A percentile compares a stretch with the other conserved stretches of the same genome.
These are phyloP conservation scores for Coniferiporia weirii DNA, from an alignment of 1,284 basidiomycete species.

Conservation along the genomic window DNA sequence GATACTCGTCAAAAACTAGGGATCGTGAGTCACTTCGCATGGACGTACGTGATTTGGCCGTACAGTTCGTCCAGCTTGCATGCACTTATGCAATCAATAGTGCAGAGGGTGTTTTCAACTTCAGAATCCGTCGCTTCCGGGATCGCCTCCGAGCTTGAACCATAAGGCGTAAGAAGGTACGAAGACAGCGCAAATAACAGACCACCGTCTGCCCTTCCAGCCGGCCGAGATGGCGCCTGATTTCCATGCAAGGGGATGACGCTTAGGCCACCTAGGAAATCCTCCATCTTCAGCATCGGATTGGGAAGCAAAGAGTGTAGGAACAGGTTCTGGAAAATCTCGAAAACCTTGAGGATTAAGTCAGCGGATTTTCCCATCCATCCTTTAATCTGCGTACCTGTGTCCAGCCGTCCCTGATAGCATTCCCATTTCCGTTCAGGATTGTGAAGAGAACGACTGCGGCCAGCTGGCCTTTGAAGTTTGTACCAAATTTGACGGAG, in stretches of 20 bases:
- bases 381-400: constrained; percentile 47
- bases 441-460: constrained; percentile 98
- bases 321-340: constrained; percentile 97
- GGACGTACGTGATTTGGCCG: constrained; percentile 79
- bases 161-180: constrained; percentile 95
- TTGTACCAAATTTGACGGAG: constrained; percentile 91
- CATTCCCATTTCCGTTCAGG: constrained; percentile 94
- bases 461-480: constrained; percentile 94
- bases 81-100: constrained; percentile 92
- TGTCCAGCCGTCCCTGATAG: constrained; percentile 91
- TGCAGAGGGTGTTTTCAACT: constrained; percentile 90
- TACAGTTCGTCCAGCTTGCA: constrained; percentile 95
- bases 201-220: constrained; percentile 77
- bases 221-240: constrained; percentile 61
- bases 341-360: constrained; percentile 70
- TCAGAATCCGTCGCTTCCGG: constrained; percentile 86
- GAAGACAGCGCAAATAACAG: constrained; percentile 92
- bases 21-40: background rate
- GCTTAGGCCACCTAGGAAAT: constrained; percentile 86
- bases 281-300: constrained; percentile 93
- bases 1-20: constrained; percentile 15
- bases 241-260: constrained; percentile 83
- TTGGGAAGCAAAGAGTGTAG: constrained; percentile 86
- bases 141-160: constrained; percentile 63
- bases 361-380: constrained; percentile 5